These are phyloP conservation scores for Serendipita indica DNA, from an alignment of 768 basidiomycete species.

Conservation along the genomic window DNA sequence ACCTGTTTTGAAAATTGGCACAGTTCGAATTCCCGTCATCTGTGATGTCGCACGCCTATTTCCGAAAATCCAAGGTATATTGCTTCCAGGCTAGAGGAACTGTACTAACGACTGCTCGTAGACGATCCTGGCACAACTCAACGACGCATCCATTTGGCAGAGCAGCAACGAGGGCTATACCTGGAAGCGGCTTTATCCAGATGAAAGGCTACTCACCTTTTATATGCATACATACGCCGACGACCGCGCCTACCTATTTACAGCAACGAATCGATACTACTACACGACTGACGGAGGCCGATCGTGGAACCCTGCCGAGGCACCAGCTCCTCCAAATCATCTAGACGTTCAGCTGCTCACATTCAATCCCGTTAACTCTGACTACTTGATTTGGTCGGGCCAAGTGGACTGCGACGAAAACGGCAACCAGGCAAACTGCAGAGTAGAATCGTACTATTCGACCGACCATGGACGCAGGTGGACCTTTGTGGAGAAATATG, in stretches of 20 bases:
- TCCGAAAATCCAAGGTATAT: conserved; percentile 58
- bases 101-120: conserved; percentile 18
- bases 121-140: conserved; percentile 72
- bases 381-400: conserved; percentile 83
- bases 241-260: conserved; percentile 86
- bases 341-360: conserved; percentile 63
- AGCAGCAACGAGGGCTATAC: conserved; percentile 90
- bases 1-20: not conserved
- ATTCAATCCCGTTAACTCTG: conserved; percentile 69
- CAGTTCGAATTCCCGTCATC: conserved; percentile 51
- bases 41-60: conserved; percentile 72
- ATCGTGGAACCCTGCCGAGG: conserved; percentile 42
- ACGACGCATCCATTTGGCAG: conserved; percentile 76
- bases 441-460: conserved; percentile 59
- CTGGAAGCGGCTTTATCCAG: conserved; percentile 55
- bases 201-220: conserved; percentile 60
- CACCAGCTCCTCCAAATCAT: conserved; percentile 62
- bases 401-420: conserved; percentile 42
- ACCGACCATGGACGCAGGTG: conserved; percentile 65
- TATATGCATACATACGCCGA: conserved; percentile 68
- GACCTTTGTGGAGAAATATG: conserved; percentile 68
- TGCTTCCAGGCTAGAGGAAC: not conserved
- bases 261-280: conserved; percentile 43
- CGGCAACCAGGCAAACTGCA: conserved; percentile 38
- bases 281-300: conserved; percentile 75